phyloP scores from a whole-genome alignment of 129 eudicot species.

The Daucus carota region DNA sequence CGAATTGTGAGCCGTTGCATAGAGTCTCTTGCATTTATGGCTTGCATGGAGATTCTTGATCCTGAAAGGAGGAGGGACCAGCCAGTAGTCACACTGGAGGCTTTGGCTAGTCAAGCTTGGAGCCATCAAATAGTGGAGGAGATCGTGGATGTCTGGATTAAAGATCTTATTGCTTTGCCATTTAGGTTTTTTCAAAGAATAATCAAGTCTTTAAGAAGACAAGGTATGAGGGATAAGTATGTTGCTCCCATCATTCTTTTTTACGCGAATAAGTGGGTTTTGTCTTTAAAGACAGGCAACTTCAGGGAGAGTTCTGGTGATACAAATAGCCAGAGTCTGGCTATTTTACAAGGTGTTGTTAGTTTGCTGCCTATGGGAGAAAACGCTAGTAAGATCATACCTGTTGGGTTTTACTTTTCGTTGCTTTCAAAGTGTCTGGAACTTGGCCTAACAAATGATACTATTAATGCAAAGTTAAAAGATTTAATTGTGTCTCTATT shows the following conservation, averaged over 20 bases:
- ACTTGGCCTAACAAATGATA: slow-evolving; percentile 33
- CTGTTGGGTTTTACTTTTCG: slow-evolving; percentile 74
- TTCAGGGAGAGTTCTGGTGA: slow-evolving; percentile 16
- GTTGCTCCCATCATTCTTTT: slow-evolving; percentile 73
- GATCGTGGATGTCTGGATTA: slow-evolving; percentile 72
- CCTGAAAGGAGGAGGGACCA: slow-evolving; percentile 76
- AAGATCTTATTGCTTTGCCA: slow-evolving; percentile 74
- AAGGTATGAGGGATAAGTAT: slow-evolving; percentile 87
- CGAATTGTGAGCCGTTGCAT: slow-evolving; percentile 90
- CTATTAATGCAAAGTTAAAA: slow-evolving; percentile 38
- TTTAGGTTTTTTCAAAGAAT: slow-evolving; percentile 71
- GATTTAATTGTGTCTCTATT: slow-evolving; percentile 53
- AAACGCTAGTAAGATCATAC: slow-evolving; percentile 52
- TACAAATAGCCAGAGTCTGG: slow-evolving; percentile 13
- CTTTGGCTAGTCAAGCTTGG: slow-evolving; percentile 61
- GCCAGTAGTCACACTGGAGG: slow-evolving; percentile 55
- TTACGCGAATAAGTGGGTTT: slow-evolving; percentile 61
- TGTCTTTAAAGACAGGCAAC: slow-evolving; percentile 23
- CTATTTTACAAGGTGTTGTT: slow-evolving; percentile 43
- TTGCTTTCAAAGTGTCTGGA: slow-evolving; percentile 58
- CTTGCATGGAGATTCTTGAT: slow-evolving; percentile 99
- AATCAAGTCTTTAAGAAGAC: slow-evolving; percentile 70
- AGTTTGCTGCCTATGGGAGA: slow-evolving; percentile 62
- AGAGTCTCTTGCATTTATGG: slow-evolving; percentile 95
- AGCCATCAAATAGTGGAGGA: slow-evolving; percentile 37